These are phyloP conservation scores for Venturia carpophila DNA, from an alignment of 2,329 filamentous ascomycete species.

Conservation along the genomic window DNA sequence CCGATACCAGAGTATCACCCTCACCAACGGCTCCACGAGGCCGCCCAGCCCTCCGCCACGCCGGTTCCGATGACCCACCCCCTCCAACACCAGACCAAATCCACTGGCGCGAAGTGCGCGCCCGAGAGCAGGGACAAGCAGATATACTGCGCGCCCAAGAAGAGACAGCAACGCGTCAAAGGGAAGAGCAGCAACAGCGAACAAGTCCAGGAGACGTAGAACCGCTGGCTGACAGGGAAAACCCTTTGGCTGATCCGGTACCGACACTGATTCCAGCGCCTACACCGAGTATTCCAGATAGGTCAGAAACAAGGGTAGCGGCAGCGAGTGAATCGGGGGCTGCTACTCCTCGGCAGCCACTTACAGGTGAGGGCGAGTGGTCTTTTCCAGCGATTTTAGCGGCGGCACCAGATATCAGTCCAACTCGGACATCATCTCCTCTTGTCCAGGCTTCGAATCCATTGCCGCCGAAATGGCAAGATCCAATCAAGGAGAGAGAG, in stretches of 20 bases:
- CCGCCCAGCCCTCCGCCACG: neutral
- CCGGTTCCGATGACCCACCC: neutral
- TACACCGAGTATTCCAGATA: neutral
- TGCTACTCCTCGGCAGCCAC: too few relatives aligned
- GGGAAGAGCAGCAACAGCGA: neutral
- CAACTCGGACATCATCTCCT: neutral
- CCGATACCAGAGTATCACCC: too few relatives aligned
- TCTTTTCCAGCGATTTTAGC: neutral
- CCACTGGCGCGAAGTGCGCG: slow-evolving; percentile 10
- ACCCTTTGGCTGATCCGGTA: neutral
- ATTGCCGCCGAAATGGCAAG: neutral
- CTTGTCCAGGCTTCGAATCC: neutral
- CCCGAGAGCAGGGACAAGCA: slow-evolving; percentile 8
- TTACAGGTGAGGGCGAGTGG: neutral
- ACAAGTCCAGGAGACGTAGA: neutral
- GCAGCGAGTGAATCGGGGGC: too few relatives aligned
- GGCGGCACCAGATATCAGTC: neutral
- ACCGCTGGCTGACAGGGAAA: neutral
- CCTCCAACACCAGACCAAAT: neutral
- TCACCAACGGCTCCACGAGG: neutral
- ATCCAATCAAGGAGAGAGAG: neutral
- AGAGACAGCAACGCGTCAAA: neutral
- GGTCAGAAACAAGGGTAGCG: neutral
- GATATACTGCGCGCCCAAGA: neutral
- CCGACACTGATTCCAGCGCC: neutral